Evolutionary conservation across 2,329 filamentous ascomycete genomes (phyloP).

Genomic region (Neocucurbitaria cava): DNA sequence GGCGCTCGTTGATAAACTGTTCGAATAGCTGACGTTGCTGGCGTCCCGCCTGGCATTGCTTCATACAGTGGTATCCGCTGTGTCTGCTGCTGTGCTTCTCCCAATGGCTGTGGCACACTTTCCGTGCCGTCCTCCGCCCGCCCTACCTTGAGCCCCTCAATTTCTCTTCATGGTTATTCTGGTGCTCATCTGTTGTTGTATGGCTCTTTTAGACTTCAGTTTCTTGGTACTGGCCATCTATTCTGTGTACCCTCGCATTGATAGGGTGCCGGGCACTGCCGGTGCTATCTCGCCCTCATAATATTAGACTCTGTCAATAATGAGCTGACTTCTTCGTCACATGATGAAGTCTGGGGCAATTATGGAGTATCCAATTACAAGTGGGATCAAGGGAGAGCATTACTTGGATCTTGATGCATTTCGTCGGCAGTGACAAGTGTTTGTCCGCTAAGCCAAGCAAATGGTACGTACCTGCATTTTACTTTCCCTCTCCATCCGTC

Average conservation of each 20-base stretch:
- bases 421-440: conserved; percentile 13
- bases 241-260: not conserved
- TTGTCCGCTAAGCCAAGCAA: conserved; percentile 7
- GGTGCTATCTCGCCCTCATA: conserved; percentile 1
- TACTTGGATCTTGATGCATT: conserved; percentile 27
- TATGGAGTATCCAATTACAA: conserved; percentile 17
- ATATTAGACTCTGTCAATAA: conserved; percentile 9
- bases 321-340: conserved; percentile 10
- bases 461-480: conserved; percentile 29
- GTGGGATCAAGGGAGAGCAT: conserved; percentile 23
- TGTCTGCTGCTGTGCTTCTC: not conserved
- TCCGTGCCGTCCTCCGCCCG: conserved; percentile 1
- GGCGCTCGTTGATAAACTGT: not conserved
- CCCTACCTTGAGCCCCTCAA: not conserved
- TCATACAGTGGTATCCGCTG: conserved; percentile 1
- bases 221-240: not conserved
- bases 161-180: not conserved
- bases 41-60: conserved; percentile 4
- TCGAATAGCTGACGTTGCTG: not conserved
- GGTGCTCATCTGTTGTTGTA: not conserved
- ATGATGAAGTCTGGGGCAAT: not conserved
- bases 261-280: conserved; percentile 1
- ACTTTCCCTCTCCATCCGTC: conserved; percentile 1
- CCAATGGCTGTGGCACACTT: not conserved
- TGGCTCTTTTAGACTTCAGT: not conserved